These are phyloP conservation scores for Raddia distichophylla DNA, from an alignment of 176 grass and related monocot species.

Conservation along the genomic window DNA sequence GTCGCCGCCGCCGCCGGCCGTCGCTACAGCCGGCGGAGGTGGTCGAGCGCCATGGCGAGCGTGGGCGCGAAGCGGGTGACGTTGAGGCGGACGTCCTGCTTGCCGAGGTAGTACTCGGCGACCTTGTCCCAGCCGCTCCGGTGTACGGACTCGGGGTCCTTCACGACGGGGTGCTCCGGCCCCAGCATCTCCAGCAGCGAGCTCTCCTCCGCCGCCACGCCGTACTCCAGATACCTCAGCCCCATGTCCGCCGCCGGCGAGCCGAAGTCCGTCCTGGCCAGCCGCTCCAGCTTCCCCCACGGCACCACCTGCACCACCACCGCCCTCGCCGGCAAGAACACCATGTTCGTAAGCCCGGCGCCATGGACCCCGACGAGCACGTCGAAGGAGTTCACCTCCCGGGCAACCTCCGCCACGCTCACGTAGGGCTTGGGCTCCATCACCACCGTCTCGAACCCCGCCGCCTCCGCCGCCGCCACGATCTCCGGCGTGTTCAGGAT, in stretches of 20 bases:
- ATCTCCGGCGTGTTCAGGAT: constrained; percentile 60
- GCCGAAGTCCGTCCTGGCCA: constrained; percentile 61
- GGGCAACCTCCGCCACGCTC: constrained; percentile 42
- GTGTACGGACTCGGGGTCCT: constrained; percentile 63
- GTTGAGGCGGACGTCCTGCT: constrained; percentile 69
- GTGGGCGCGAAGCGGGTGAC: constrained; percentile 55
- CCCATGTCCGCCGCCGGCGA: constrained; percentile 60
- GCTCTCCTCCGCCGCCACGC: constrained; percentile 65
- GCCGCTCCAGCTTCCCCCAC: constrained; percentile 67
- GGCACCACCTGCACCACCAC: constrained; percentile 84
- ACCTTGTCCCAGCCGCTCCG: constrained; percentile 72
- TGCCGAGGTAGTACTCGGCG: constrained; percentile 70
- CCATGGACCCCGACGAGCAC: constrained; percentile 81
- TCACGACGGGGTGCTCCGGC: constrained; percentile 62
- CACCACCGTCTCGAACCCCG: constrained; percentile 60
- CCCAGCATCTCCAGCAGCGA: constrained; percentile 62
- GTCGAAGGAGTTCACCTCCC: constrained; percentile 70
- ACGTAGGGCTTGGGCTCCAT: constrained; percentile 42
- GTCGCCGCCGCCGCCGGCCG: too few species aligned
- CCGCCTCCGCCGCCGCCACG: constrained; percentile 36
- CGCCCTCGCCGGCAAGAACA: constrained; percentile 65
- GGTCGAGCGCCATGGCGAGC: constrained; percentile 48
- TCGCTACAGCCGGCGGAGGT: constrained; percentile 32
- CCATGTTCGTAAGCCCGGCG: constrained; percentile 71
- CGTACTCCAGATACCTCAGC: constrained; percentile 68